Conservation (phyloP, 768 basidiomycete genomes). For the Glaciozyma antarctica region DNA sequence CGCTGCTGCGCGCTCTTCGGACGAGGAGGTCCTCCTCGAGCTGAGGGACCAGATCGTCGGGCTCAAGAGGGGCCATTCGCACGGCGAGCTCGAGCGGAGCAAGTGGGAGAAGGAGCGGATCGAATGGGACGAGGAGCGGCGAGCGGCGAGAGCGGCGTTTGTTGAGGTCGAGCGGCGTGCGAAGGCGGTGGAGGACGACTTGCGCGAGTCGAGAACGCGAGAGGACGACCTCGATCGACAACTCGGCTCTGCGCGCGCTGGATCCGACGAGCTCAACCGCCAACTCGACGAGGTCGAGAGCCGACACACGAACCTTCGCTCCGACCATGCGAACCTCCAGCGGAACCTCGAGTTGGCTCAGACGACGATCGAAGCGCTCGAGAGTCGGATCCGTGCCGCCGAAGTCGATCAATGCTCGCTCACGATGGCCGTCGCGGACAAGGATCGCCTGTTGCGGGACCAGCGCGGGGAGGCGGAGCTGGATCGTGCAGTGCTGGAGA, state of each 20-base stretch:
- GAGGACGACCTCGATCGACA: constrained; percentile 55
- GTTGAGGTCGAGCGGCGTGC: constrained; percentile 31
- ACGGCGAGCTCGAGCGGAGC: constrained; percentile 36
- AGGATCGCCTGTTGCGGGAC: constrained; percentile 69
- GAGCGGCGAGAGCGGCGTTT: constrained; percentile 17
- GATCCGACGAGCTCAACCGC: constrained; percentile 3
- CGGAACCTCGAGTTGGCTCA: constrained; percentile 9
- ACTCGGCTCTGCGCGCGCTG: background rate
- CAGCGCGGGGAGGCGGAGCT: constrained; percentile 88
- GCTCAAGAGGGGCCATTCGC: constrained; percentile 41
- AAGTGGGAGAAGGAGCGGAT: constrained; percentile 27
- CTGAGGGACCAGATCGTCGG: constrained; percentile 35
- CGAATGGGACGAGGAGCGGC: constrained; percentile 8
- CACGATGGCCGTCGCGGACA: constrained; percentile 60
- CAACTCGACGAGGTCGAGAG: constrained; percentile 1
- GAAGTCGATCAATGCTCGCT: constrained; percentile 59
- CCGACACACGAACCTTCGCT: background rate
- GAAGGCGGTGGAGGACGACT: constrained; percentile 34
- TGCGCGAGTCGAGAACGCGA: constrained; percentile 45
- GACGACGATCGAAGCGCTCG: constrained; percentile 31
- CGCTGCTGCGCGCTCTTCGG: constrained; percentile 44
- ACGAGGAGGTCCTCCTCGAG: constrained; percentile 37
- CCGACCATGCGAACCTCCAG: constrained; percentile 22
- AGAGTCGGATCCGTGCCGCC: constrained; percentile 46
- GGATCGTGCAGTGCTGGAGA: constrained; percentile 82